These are phyloP conservation scores for Thelonectria olida DNA, from an alignment of 2,329 filamentous ascomycete genomes.

Conservation along the genomic window DNA sequence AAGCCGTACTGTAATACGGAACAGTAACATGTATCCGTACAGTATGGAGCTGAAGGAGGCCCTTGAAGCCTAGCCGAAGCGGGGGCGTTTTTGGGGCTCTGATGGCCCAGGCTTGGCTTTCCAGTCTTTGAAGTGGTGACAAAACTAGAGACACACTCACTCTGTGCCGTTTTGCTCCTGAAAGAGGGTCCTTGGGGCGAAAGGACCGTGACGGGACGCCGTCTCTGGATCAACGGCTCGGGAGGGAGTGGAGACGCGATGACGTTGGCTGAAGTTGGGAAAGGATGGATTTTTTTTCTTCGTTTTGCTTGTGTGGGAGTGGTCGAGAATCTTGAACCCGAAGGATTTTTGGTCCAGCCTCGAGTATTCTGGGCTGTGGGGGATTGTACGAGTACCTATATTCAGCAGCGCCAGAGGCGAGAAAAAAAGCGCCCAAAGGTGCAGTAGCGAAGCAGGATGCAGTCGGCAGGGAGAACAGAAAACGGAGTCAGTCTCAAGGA, in stretches of 20 bases:
- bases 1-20: slow-evolving; percentile 17
- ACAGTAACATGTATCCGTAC: slow-evolving; percentile 13
- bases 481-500: neutral
- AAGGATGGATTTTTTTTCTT: slow-evolving; percentile 10
- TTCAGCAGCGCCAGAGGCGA: neutral
- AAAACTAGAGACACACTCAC: slow-evolving; percentile 6
- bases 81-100: slow-evolving; percentile 22
- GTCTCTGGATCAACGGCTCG: slow-evolving; percentile 40
- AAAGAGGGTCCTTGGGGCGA: neutral
- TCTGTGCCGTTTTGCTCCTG: neutral
- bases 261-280: slow-evolving; percentile 37
- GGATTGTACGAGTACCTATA: slow-evolving; percentile 4
- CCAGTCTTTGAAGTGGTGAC: neutral
- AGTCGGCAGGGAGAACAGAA: slow-evolving; percentile 8
- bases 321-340: slow-evolving; percentile 7
- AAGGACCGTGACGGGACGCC: slow-evolving; percentile 15
- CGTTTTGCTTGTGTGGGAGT: slow-evolving; percentile 1
- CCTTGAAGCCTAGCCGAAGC: slow-evolving; percentile 16
- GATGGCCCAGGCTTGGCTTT: slow-evolving; percentile 21
- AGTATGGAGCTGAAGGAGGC: slow-evolving; percentile 10
- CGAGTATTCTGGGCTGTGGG: slow-evolving; percentile 7
- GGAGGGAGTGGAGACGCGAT: slow-evolving; percentile 42
- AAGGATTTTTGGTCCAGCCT: slow-evolving; percentile 7
- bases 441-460: neutral
- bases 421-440: neutral